phyloP scores from a whole-genome alignment of 2,329 filamentous ascomycete species.

The Phaeomoniella chlamydospora region DNA sequence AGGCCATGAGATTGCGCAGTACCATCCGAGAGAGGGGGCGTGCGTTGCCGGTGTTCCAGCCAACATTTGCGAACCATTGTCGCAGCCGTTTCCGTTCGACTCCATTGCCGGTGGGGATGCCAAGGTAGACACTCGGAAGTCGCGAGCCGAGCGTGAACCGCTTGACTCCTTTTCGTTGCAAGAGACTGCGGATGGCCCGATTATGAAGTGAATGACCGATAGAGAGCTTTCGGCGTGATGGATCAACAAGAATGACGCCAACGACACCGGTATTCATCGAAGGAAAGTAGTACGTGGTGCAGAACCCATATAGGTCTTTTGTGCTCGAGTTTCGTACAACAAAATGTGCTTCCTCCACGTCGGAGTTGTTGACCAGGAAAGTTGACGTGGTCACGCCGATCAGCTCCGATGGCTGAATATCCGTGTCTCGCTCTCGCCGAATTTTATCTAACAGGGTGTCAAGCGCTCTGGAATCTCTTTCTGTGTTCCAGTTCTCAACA shows the following conservation, averaged over 20 bases:
- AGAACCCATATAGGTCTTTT: slow-evolving; percentile 80
- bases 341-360: slow-evolving; percentile 70
- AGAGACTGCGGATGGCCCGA: slow-evolving; percentile 61
- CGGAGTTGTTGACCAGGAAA: slow-evolving; percentile 58
- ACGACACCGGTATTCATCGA: slow-evolving; percentile 59
- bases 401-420: slow-evolving; percentile 38
- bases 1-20: slow-evolving; percentile 56
- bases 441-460: slow-evolving; percentile 61
- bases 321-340: slow-evolving; percentile 92
- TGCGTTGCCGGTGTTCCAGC: slow-evolving; percentile 64
- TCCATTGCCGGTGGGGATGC: slow-evolving; percentile 57
- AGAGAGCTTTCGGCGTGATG: slow-evolving; percentile 68
- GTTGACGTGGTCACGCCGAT: slow-evolving; percentile 55
- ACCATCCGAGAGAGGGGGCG: slow-evolving; percentile 56
- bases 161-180: slow-evolving; percentile 57
- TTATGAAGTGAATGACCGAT: slow-evolving; percentile 84
- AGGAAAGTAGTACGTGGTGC: slow-evolving; percentile 69
- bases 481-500: slow-evolving; percentile 73
- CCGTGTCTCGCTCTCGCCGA: slow-evolving; percentile 39
- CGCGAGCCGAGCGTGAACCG: slow-evolving; percentile 69
- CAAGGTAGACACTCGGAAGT: slow-evolving; percentile 74
- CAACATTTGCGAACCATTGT: slow-evolving; percentile 80
- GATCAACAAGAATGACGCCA: slow-evolving; percentile 80
- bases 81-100: slow-evolving; percentile 45
- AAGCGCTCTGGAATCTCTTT: slow-evolving; percentile 59